phyloP scores from a whole-genome alignment of 495 filamentous ascomycete species.

The Astrothelium macrocarpum region DNA sequence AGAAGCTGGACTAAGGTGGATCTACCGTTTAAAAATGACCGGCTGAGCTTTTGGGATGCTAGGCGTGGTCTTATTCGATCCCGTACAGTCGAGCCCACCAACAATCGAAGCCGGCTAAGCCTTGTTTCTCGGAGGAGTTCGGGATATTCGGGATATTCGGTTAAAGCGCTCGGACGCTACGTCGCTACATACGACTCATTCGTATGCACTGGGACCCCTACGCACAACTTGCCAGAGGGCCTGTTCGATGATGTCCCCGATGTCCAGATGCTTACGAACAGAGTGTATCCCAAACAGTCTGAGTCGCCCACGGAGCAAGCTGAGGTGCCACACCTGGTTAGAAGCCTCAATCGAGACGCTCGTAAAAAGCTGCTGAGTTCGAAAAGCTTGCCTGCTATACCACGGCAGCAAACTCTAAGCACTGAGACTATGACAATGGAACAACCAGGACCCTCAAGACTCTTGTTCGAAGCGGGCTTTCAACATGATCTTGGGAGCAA shows the following conservation, averaged over 20 bases:
- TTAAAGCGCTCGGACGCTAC: background rate
- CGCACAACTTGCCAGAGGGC: background rate
- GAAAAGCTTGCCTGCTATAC: background rate
- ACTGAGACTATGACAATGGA: background rate
- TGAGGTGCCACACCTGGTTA: too few relatives aligned
- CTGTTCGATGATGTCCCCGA: background rate
- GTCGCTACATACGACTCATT: background rate
- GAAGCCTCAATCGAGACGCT: background rate
- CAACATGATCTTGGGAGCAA: background rate
- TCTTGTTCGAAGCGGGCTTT: background rate
- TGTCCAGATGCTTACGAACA: background rate
- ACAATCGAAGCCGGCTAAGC: background rate
- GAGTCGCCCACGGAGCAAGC: too few relatives aligned
- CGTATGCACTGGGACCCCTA: background rate
- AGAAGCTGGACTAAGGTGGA: background rate
- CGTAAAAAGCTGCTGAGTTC: too few relatives aligned
- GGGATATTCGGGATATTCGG: background rate
- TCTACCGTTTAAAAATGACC: background rate
- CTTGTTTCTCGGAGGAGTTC: too few relatives aligned
- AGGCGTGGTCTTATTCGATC: background rate
- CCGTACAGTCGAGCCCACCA: background rate
- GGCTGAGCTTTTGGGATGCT: background rate
- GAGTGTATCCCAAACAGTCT: background rate
- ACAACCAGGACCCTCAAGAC: background rate
- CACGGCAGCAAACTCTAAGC: background rate